Evolutionary conservation across 176 grass and related monocot species (phyloP), one percentile per base, ranked within the genome.

Genomic region (Secale cereale): DNA sequence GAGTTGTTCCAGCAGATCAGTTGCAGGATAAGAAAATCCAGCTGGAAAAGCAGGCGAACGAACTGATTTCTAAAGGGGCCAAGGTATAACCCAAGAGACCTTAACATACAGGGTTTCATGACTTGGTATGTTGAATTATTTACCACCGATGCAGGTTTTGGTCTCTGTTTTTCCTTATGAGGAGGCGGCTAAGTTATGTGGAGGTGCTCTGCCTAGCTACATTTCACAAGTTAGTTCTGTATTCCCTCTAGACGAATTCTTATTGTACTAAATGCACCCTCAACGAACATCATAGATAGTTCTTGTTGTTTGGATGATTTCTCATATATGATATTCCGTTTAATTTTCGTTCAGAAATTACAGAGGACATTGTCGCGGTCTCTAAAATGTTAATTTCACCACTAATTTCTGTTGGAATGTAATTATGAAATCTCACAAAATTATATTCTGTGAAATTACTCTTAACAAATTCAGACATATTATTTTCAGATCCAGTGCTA

Each of bases 81-180:
- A 92, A 98, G 86, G 93, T 98, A 74, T 31, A 67, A 81, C 39
- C 13, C 57, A 27, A 56, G 12, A 85, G 62, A 57, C 13, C 26
- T 82, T 0, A 39, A 33, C 59, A 41, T 68, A 72, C 60, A 37
- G 14, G 81, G 56, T n/a, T 35, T 27, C 11, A 30, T 36, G 59
- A 65, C 9, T 16, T 82, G 40, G 16, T 33, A 9, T 15, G 46
- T 78, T 74, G 59, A 69, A 63, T 64, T 78, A 10, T 61, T 90
- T 76, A 65, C 63, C 56, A 19, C 48, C 35, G 29, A 13, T 85
- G 68, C 78, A 98, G 93, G 91, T 95, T 19, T 87, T 87, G 65
- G 91, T 84, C 80, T 89, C 85, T 80, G 64, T 98, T 82, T 90
- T 95, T 81, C 77, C 91, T 56, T 98, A 95, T 9, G 91, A 98